Evolutionary conservation across 352 stramenopile species (phyloP), one percentile per base, ranked within the genome.

Genomic region (Phytophthora syringae): DNA sequence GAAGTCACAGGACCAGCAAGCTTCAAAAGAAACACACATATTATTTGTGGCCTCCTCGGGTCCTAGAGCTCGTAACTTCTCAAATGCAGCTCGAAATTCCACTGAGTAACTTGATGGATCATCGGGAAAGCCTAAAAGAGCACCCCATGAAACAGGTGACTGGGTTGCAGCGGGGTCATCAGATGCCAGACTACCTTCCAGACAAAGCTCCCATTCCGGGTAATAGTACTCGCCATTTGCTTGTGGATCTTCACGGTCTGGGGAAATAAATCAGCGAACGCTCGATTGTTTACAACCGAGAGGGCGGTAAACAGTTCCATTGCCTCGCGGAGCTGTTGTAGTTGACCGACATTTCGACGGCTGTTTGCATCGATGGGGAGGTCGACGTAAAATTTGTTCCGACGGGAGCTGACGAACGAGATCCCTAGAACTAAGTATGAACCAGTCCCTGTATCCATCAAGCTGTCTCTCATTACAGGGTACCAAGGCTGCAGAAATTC

Each of bases 221-320:
- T 21, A 42, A 20, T 42, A 42, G 36, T 21, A 42, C 3, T 1
- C 5, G 36, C 7, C 0, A 15, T 42, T 15, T n/a, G 7, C 1
- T 42, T n/a, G n/a, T n/a, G 36, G 5, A 12, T 42, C 10, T 15
- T 15, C 36, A 42, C 13, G 16, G 7, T 18, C 34, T 40, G 5
- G 34, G 11, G 2, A 18, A 39, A n/a, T 5, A 57, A 45, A 6
- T 42, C n/a, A 2, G 16, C 16, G 22, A 58, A 58, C 7, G 50
- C 50, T 24, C 7, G 16, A 25, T 27, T 34, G 22, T 39, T 28
- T 21, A 58, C 12, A 6, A 22, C 7, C 16, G 51, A 25, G 1
- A 58, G 51, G 1, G 25, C 22, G 21, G 20, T 58, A 20, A 58
- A 58, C 7, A 58, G 20, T 18, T 58, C 51, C 32, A 58, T 58